Base-by-base conservation (phyloP, 2,329 filamentous ascomycete species). In the Coleophoma cylindrospora region DNA sequence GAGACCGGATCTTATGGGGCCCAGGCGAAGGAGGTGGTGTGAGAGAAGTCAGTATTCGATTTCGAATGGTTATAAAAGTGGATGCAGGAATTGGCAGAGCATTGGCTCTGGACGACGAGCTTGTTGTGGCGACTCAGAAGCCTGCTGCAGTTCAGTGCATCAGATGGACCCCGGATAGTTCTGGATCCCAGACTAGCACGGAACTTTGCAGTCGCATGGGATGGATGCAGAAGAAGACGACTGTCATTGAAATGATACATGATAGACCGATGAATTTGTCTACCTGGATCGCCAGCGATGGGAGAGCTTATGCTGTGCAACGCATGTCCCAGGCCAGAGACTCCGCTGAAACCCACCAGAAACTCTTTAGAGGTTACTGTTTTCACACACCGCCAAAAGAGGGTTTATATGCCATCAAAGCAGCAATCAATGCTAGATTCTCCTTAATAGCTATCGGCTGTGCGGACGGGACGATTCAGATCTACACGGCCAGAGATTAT, bases 111-210 rank as follows among this genome's bases (percentile, higher is more conserved):
- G 94, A 97, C 57, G 89, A 96, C 50, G 94, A 97, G 67, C 74
- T 99, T 38, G 77, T 97, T 19, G 91, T 99, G 47, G 89, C 94
- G 4, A 99, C 94, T 0, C 77, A 83, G 50, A 96, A 94, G 63
- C 94, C 94, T 3, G 86, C 91, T 0, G 92, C 94, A n/a, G 83
- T 97, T 14, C 94, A 99, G 68, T 96, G 91, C 69, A 97, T 99
- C 59, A 83, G 88, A 51, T 99, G 94, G 94, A 87, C 86, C 0
- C 88, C 91, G 1, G 91, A 96, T 65, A 86, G 79, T 57, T 80
- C 77, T 34, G 88, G 89, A 17, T 86, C 80, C 54, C 92, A 97
- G 68, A 96, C 91, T 3, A 91, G 83, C 58, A 96, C 94, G 1
- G 91, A 97, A 68, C 77, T 97, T 8, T 73, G 97, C 54, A 91